A percentile compares a stretch with the other conserved stretches of the same genome.
Conservation (phyloP, 495 filamentous ascomycete species). For the Cetradonia linearis region DNA sequence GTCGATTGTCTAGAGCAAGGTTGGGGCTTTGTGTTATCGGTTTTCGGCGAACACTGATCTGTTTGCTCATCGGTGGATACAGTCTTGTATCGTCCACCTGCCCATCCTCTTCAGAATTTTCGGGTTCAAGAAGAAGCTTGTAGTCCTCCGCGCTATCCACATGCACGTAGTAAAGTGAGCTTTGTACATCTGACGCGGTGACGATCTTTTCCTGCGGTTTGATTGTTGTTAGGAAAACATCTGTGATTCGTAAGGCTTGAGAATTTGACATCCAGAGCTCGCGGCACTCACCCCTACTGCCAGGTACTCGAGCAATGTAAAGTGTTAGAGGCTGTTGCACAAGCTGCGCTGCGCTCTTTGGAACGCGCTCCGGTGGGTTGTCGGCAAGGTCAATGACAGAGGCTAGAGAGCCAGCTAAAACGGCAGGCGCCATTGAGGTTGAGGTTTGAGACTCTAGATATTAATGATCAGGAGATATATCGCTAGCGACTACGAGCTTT, state of each 20-base stretch:
- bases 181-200: conserved; percentile 74
- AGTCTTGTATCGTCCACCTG: background rate
- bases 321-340: conserved; percentile 59
- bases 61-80: conserved; percentile 27
- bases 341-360: conserved; percentile 51
- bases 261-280: background rate
- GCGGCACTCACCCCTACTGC: conserved; percentile 60
- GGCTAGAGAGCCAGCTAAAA: conserved; percentile 77
- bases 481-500: background rate
- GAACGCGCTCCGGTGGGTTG: conserved; percentile 75
- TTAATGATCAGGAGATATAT: background rate
- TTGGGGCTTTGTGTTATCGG: conserved; percentile 55
- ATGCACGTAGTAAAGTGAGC: conserved; percentile 85
- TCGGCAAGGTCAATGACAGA: conserved; percentile 68
- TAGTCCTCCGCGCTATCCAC: conserved; percentile 56
- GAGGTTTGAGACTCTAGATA: conserved; percentile 8
- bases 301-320: conserved; percentile 88
- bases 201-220: conserved; percentile 82
- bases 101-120: conserved; percentile 3
- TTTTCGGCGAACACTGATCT: conserved; percentile 30
- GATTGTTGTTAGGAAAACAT: conserved; percentile 86
- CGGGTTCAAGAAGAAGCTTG: conserved; percentile 34
- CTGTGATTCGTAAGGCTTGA: conserved; percentile 36
- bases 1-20: conserved; percentile 47
- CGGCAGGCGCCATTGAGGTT: conserved; percentile 34